phyloP scores from a whole-genome alignment of 2,329 filamentous ascomycete species.

The Beauveria asiatica region DNA sequence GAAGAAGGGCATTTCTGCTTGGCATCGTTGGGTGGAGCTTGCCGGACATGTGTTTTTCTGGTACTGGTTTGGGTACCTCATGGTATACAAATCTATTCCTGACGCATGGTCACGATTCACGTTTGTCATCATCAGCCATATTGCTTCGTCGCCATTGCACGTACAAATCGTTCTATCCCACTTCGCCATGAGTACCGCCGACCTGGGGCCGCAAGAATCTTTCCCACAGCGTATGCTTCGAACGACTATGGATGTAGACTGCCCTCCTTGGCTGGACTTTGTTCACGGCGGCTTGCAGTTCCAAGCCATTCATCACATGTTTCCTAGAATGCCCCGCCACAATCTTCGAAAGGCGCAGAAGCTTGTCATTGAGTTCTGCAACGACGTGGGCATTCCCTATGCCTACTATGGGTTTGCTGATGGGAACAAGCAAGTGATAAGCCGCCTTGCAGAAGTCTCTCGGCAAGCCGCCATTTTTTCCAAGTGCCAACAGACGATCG shows the following conservation, averaged over 20 bases:
- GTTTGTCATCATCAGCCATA: conserved; percentile 73
- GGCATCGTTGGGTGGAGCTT: conserved; percentile 77
- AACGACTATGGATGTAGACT: conserved; percentile 91
- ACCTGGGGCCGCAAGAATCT: conserved; percentile 74
- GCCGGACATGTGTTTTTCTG: conserved; percentile 73
- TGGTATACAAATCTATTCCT: conserved; percentile 66
- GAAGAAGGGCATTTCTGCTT: conserved; percentile 67
- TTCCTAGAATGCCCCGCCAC: conserved; percentile 74
- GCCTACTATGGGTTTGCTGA: conserved; percentile 78
- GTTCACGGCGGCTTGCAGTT: conserved; percentile 86
- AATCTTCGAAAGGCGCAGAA: conserved; percentile 70
- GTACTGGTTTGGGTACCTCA: conserved; percentile 76
- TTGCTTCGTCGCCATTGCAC: conserved; percentile 73
- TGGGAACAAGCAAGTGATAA: conserved; percentile 73
- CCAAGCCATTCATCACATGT: conserved; percentile 81
- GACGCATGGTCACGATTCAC: conserved; percentile 58
- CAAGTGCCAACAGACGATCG: conserved; percentile 57
- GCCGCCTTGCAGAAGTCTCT: conserved; percentile 67
- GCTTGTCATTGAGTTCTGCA: conserved; percentile 72
- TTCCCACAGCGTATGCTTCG: conserved; percentile 87
- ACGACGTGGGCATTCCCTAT: conserved; percentile 76
- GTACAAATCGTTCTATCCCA: conserved; percentile 87
- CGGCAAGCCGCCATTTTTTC: conserved; percentile 69
- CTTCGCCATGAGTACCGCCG: conserved; percentile 87
- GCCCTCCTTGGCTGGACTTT: conserved; percentile 79